A percentile compares a stretch with the other conserved stretches of the same genome.
Evolutionary conservation across 208 protist genomes (phyloP).

Genomic region (Leishmania martiniquensis): DNA sequence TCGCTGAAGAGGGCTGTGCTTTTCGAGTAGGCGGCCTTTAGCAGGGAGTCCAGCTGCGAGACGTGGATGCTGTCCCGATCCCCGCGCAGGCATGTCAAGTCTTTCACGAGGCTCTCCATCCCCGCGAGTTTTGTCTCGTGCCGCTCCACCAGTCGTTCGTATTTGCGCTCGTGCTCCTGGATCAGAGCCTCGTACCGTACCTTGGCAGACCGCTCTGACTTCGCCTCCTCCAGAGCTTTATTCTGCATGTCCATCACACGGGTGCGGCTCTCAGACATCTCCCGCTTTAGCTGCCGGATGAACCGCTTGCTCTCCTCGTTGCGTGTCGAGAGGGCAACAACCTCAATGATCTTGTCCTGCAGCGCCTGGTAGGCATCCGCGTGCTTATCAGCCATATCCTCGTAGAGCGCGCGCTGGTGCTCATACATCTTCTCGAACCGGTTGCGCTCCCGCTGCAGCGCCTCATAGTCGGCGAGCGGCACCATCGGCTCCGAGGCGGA

Average conservation of each 20-base stretch:
- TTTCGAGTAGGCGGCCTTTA: constrained; percentile 86
- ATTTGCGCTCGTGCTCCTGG: constrained; percentile 65
- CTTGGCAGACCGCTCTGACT: constrained; percentile 49
- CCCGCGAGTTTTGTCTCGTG: constrained; percentile 67
- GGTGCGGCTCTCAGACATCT: constrained; percentile 81
- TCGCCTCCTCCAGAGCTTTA: constrained; percentile 60
- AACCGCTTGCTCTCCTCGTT: constrained; percentile 91
- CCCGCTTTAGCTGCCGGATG: constrained; percentile 90
- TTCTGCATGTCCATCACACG: constrained; percentile 89
- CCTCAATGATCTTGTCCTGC: constrained; percentile 90
- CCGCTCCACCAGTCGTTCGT: constrained; percentile 53
- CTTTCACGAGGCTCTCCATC: constrained; percentile 76
- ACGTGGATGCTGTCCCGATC: constrained; percentile 73
- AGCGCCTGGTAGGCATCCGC: constrained; percentile 68
- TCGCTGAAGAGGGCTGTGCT: constrained; percentile 87
- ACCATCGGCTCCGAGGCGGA: constrained; percentile 47
- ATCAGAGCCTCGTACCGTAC: constrained; percentile 63
- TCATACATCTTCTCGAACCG: constrained; percentile 90
- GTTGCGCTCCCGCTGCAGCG: constrained; percentile 72
- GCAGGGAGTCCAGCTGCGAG: constrained; percentile 76
- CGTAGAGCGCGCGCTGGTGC: constrained; percentile 84
- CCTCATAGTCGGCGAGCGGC: constrained; percentile 56
- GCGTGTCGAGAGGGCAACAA: constrained; percentile 83
- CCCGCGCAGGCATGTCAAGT: constrained; percentile 66
- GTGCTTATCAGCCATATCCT: constrained; percentile 83